Evolutionary conservation across 225 moss, liverwort and hornwort genomes (phyloP), one percentile per base, ranked within the genome.

Genomic region (Lunularia cruciata): DNA sequence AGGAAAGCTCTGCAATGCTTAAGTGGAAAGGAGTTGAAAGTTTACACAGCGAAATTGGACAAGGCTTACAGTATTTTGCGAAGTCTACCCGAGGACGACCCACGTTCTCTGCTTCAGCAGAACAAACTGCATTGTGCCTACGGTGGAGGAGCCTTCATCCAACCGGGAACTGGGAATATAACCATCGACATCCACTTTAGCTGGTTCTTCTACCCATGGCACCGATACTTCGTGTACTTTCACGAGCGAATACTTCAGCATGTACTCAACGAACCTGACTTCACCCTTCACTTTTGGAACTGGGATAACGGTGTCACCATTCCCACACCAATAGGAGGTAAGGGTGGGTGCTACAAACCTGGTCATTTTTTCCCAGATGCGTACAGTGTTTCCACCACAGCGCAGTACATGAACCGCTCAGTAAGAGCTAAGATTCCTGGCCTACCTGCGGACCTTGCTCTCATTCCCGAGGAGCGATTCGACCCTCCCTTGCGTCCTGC

Each of bases 121-220:
- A 70, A 58, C 14, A 62, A n/a, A 8, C 6, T 86, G 20, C 90
- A 91, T 57, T 91, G 90, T 39, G 65, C 83, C 2, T 91, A 91
- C 62, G 88, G 90, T 33, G 78, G 78, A 0, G 79, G 56, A 18
- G 77, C 74, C 22, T 91, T 81, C 16, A 40, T 49, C 1, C 80
- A 25, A 15, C 61, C 68, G 0, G 67, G 58, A 8, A 65, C 37
- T 12, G 15, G 7, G 8, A 67, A 61, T 42, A 40, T 31, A 36
- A 12, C 43, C 47, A 51, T 91, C 1, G 88, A 91, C 58, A 83
- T 91, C 49, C 90, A 91, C 68, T 58, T 67, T 22, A 77, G 84
- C 4, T 91, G 90, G 90, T 74, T 88, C n/a, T 86, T 90, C 64
- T 78, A 81, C 48, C 63, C 84, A 0, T 90, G 80, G 80, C 90